Evolutionary conservation across 129 eudicot genomes (phyloP).

Genomic region (Gnaphalium uliginosum): DNA sequence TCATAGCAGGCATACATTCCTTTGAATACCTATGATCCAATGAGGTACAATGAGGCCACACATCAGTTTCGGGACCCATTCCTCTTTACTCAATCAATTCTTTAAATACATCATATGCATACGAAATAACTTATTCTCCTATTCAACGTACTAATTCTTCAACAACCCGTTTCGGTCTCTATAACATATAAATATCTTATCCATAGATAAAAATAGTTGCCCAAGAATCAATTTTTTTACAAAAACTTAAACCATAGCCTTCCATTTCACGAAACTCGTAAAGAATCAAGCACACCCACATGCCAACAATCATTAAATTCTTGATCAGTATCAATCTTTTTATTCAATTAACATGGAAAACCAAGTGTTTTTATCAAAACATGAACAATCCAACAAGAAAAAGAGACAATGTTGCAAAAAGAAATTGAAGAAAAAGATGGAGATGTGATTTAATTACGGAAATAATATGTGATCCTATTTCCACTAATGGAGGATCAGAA

Average conservation of each 20-base stretch:
- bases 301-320: constrained; percentile 38
- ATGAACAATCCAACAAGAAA: neutral
- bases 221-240: constrained; percentile 26
- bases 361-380: neutral
- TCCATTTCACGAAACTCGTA: constrained; percentile 40
- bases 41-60: constrained; percentile 48
- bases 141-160: constrained; percentile 12
- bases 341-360: neutral
- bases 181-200: constrained; percentile 26
- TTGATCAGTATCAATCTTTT: neutral
- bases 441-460: constrained; percentile 29
- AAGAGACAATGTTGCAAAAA: constrained; percentile 14
- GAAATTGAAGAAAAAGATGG: constrained; percentile 20
- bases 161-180: constrained; percentile 33
- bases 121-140: constrained; percentile 6
- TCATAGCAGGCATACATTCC: constrained; percentile 40
- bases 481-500: neutral
- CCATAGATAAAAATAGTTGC: constrained; percentile 25
- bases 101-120: constrained; percentile 32
- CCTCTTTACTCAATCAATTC: constrained; percentile 32
- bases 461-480: constrained; percentile 20
- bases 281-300: constrained; percentile 45
- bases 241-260: constrained; percentile 17
- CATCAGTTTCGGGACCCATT: constrained; percentile 66
- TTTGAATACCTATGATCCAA: constrained; percentile 46